These are phyloP conservation scores for Stylonectria norvegica DNA, from an alignment of 2,329 filamentous ascomycete genomes.

Conservation along the genomic window DNA sequence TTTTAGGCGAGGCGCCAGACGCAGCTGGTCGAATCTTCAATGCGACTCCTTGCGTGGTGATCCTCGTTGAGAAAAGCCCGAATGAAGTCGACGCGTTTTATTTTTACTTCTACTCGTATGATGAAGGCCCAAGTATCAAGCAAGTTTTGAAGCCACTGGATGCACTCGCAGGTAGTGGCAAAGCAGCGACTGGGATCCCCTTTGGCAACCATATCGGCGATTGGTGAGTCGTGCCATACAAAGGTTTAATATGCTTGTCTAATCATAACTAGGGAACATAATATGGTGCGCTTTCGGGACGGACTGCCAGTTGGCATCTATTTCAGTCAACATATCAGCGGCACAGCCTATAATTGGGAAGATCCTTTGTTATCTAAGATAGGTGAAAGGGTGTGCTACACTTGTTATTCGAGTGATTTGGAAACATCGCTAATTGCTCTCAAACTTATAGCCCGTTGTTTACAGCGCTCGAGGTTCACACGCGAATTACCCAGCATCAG, in stretches of 20 bases:
- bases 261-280: constrained; percentile 20
- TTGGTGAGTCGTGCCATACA: constrained; percentile 14
- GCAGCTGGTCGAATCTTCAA: constrained; percentile 18
- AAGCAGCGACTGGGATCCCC: constrained; percentile 20
- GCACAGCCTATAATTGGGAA: constrained; percentile 27
- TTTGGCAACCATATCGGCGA: constrained; percentile 32
- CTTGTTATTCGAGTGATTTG: neutral
- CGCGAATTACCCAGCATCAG: constrained; percentile 31
- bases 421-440: neutral
- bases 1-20: constrained; percentile 26
- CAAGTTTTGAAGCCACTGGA: constrained; percentile 31
- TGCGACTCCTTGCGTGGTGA: constrained; percentile 29
- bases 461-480: constrained; percentile 36
- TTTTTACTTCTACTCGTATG: constrained; percentile 36
- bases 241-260: neutral
- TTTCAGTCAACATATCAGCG: constrained; percentile 28
- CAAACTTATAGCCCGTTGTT: constrained; percentile 27
- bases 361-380: constrained; percentile 21
- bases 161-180: constrained; percentile 12
- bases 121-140: constrained; percentile 30
- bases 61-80: constrained; percentile 28
- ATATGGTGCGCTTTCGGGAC: constrained; percentile 26
- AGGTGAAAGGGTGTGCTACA: constrained; percentile 26
- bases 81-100: constrained; percentile 31
- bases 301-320: constrained; percentile 28